Conservation (phyloP, 2,329 filamentous ascomycete species). For the Amesomyces nigricolor region DNA sequence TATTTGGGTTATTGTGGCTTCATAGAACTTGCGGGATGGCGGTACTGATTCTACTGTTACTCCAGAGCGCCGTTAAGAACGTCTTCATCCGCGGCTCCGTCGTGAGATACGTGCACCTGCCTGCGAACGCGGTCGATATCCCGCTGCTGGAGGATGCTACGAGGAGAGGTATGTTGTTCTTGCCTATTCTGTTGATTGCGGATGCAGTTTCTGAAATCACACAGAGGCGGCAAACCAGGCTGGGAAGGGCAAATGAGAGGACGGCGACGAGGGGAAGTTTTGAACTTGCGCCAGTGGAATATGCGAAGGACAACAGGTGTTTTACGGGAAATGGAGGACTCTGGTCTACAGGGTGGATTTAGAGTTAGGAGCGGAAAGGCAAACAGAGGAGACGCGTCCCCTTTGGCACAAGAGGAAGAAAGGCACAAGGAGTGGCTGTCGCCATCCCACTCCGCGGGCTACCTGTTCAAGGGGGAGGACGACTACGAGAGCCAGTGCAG, state of each 20-base stretch:
- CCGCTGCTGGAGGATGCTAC: conserved; percentile 87
- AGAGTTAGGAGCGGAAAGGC: too few species aligned
- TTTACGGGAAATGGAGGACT: background rate
- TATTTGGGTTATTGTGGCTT: background rate
- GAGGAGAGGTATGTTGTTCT: conserved; percentile 59
- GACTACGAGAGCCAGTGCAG: too few species aligned
- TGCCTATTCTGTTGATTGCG: background rate
- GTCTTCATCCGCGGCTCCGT: conserved; percentile 93
- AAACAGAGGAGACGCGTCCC: too few species aligned
- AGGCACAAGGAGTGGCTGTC: too few species aligned
- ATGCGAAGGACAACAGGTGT: background rate
- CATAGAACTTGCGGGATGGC: background rate
- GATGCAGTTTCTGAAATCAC: background rate
- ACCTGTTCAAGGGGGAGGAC: too few species aligned
- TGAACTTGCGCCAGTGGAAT: too few species aligned
- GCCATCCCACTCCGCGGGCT: too few species aligned
- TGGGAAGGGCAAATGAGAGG: conserved; percentile 44
- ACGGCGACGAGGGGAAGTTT: conserved; percentile 21
- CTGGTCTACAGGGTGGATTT: background rate
- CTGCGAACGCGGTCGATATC: conserved; percentile 75
- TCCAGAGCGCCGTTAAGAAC: conserved; percentile 74
- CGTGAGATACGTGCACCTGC: conserved; percentile 86
- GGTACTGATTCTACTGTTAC: background rate
- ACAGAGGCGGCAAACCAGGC: conserved; percentile 54
- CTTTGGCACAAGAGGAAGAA: too few species aligned